Conservation (phyloP, 129 eudicot species). For the Mikania micrantha region DNA sequence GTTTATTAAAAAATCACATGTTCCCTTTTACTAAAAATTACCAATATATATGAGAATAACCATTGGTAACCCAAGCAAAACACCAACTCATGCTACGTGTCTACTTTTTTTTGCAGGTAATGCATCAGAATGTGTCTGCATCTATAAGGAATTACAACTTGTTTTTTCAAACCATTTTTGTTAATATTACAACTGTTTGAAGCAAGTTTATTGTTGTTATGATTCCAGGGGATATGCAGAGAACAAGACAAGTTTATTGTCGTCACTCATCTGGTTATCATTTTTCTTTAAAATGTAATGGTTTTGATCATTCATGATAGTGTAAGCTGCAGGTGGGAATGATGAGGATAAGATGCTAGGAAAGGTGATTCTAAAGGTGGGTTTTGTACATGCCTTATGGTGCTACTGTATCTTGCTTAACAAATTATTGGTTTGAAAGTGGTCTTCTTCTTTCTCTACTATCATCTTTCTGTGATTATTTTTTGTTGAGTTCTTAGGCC, state of each 20-base stretch:
- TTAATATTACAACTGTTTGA: too few relatives aligned
- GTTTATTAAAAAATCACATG: too few relatives aligned
- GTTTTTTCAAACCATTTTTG: too few relatives aligned
- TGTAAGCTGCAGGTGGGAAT: conserved; percentile 43
- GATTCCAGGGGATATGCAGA: too few relatives aligned
- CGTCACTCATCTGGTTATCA: not conserved
- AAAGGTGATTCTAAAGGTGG: conserved; percentile 75
- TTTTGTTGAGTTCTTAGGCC: not conserved
- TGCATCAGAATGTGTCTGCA: too few relatives aligned
- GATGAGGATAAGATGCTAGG: conserved; percentile 60
- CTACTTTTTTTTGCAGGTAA: too few relatives aligned
- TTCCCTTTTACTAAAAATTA: too few relatives aligned
- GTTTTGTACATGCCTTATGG: not conserved
- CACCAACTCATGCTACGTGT: too few relatives aligned
- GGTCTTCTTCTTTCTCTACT: not conserved
- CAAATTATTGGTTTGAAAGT: not conserved
- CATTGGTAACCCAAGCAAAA: too few relatives aligned
- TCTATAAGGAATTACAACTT: too few relatives aligned
- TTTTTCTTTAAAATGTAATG: not conserved
- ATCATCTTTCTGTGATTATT: not conserved
- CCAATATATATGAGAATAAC: too few relatives aligned
- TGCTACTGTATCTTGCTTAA: not conserved
- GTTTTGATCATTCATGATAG: conserved; percentile 19
- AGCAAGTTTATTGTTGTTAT: not conserved
- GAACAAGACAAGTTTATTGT: not conserved